Evolutionary conservation across 2,329 filamentous ascomycete genomes (phyloP), one percentile per base, ranked within the genome.

Genomic region (Cytospora schulzeri): DNA sequence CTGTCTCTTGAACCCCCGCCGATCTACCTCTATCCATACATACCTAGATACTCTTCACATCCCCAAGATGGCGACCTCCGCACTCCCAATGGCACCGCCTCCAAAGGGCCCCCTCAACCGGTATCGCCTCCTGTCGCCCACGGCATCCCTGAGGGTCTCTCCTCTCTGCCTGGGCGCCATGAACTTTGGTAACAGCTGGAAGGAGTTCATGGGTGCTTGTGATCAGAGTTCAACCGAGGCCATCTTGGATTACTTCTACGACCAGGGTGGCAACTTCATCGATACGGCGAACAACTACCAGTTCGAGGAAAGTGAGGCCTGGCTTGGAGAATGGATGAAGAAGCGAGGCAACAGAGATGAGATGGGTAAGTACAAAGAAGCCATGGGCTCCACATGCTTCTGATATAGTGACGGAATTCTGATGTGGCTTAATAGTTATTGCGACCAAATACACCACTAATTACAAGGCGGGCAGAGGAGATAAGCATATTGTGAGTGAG

Each of bases 241-340:
- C 24, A 85, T 92, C 29, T 80, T 92, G 11, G 88, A 92, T 71
- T 85, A 83, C 71, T 91, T 85, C 76, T 85, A 83, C 65, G 81
- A 83, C 7, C 81, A 87, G 26, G 88, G 60, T 70, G 89, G 90
- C 28, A 92, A 92, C 76, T 91, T 92, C 74, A 88, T 92, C 71
- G 90, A 92, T 73, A 91, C 88, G 0, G 71, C 88, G 65, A 89
- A 87, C 76, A 88, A 88, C 73, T 91, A 91, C 75, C 88, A 90
- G 69, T 76, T 80, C 62, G 80, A 78, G 67, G 80, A 88, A 73
- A 84, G 84, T 2, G 88, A 90, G 73, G 74, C 31, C 41, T 89
- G 88, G 85, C 78, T 92, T 63, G 89, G 89, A 41, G 87, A 89
- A 69, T 92, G 89, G 88, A 88, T 90, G 85, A 79, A 81, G 70